A percentile compares a stretch with the other conserved stretches of the same genome.
phyloP scores from a whole-genome alignment of 257 asterid species.

The Voacanga thouarsii region DNA sequence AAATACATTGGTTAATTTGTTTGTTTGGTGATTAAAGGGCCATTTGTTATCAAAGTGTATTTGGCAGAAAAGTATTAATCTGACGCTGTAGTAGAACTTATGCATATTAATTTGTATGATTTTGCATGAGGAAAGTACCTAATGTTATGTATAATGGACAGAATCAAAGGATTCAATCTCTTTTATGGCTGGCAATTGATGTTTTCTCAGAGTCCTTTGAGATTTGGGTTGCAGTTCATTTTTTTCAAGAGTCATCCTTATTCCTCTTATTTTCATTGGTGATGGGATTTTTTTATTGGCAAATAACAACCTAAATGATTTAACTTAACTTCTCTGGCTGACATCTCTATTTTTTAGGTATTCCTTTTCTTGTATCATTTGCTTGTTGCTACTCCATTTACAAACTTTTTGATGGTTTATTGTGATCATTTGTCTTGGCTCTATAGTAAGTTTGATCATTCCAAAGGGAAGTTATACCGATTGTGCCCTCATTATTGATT shows the following conservation, averaged over 20 bases:
- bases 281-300: not conserved
- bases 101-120: not conserved
- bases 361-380: not conserved
- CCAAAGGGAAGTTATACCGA: not conserved
- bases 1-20: not conserved
- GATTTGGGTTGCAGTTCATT: not conserved
- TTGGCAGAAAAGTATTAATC: not conserved
- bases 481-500: not conserved
- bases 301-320: not conserved
- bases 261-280: not conserved
- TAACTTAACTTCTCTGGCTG: not conserved
- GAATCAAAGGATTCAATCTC: not conserved
- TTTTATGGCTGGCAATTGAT: not conserved
- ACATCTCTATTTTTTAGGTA: not conserved
- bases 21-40: not conserved
- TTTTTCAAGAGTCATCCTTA: not conserved
- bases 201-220: not conserved
- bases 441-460: not conserved
- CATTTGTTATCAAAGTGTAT: not conserved
- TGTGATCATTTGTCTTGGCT: not conserved
- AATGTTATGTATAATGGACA: not conserved
- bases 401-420: not conserved
- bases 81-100: not conserved
- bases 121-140: not conserved
- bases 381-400: not conserved